Conservation (phyloP, 2,329 filamentous ascomycete species). For the Talaromyces sp. region DNA sequence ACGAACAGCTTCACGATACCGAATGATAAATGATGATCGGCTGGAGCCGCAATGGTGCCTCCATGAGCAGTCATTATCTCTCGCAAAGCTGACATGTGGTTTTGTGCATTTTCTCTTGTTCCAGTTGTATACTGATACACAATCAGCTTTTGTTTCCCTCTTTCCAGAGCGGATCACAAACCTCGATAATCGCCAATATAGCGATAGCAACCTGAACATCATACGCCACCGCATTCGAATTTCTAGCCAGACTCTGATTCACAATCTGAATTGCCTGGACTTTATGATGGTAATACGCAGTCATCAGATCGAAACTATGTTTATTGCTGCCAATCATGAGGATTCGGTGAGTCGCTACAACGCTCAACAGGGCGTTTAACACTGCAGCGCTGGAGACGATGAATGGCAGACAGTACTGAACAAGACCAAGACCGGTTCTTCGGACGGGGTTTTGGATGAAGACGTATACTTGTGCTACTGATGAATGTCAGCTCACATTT, state of each 20-base stretch:
- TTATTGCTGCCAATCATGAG: background rate
- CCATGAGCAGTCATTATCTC: slow-evolving; percentile 4
- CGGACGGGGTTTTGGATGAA: slow-evolving; percentile 8
- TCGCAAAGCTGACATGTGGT: background rate
- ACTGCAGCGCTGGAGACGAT: slow-evolving; percentile 5
- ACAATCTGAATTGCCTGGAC: slow-evolving; percentile 5
- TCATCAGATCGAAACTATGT: background rate
- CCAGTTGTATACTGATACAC: background rate
- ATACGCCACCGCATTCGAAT: background rate
- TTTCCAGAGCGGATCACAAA: background rate
- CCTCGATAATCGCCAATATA: slow-evolving; percentile 8
- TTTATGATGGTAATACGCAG: slow-evolving; percentile 14
- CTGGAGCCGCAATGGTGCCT: background rate
- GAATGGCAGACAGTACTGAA: slow-evolving; percentile 3
- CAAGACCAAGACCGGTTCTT: background rate
- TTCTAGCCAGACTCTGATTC: background rate
- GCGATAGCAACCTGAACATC: slow-evolving; percentile 9
- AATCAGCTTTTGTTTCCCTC: background rate
- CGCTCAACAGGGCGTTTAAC: background rate
- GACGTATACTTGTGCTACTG: slow-evolving; percentile 8
- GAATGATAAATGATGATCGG: background rate
- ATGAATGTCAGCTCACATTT: background rate
- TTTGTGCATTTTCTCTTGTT: background rate
- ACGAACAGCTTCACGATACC: slow-evolving; percentile 1
- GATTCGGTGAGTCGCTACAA: slow-evolving; percentile 7